A percentile compares a stretch with the other conserved stretches of the same genome.
Evolutionary conservation across 2,329 filamentous ascomycete species (phyloP).

Genomic region (Fusarium cicatricum): DNA sequence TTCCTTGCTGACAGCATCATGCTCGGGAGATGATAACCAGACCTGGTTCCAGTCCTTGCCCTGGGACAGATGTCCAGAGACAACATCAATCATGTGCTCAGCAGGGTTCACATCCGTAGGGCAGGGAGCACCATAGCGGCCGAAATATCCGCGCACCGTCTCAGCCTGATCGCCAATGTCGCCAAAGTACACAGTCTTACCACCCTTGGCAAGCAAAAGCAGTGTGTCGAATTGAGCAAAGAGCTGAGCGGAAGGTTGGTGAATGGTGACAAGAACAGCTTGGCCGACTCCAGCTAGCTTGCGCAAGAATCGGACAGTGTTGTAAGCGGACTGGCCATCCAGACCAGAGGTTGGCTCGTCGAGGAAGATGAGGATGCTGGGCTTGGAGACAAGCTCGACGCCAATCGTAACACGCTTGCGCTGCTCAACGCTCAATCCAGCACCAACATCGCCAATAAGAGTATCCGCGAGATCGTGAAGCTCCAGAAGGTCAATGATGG

Average conservation of each 20-base stretch:
- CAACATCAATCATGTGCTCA: slow-evolving; percentile 76
- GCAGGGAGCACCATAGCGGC: slow-evolving; percentile 69
- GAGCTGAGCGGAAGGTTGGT: slow-evolving; percentile 72
- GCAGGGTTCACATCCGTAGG: slow-evolving; percentile 72
- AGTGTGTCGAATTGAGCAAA: slow-evolving; percentile 74
- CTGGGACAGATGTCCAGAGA: slow-evolving; percentile 58
- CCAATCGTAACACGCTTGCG: slow-evolving; percentile 66
- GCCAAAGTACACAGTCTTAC: slow-evolving; percentile 73
- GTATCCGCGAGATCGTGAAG: slow-evolving; percentile 58
- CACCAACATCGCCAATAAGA: slow-evolving; percentile 59
- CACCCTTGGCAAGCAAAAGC: slow-evolving; percentile 69
- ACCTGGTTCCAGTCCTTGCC: slow-evolving; percentile 72
- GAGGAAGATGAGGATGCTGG: slow-evolving; percentile 66
- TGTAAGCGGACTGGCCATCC: slow-evolving; percentile 73
- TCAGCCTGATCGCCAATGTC: slow-evolving; percentile 66
- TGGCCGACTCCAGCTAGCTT: slow-evolving; percentile 73
- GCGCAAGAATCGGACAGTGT: slow-evolving; percentile 70
- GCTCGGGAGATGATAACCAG: slow-evolving; percentile 72
- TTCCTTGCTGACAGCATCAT: slow-evolving; percentile 63
- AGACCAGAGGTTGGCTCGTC: slow-evolving; percentile 72
- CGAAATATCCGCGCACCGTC: slow-evolving; percentile 70
- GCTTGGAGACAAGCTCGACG: slow-evolving; percentile 69
- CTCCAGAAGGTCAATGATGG: slow-evolving; percentile 73
- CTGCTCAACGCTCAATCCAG: slow-evolving; percentile 61
- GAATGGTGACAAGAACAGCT: slow-evolving; percentile 74